phyloP scores from a whole-genome alignment of 2,329 filamentous ascomycete genomes.

The Aschersonia sp. region DNA sequence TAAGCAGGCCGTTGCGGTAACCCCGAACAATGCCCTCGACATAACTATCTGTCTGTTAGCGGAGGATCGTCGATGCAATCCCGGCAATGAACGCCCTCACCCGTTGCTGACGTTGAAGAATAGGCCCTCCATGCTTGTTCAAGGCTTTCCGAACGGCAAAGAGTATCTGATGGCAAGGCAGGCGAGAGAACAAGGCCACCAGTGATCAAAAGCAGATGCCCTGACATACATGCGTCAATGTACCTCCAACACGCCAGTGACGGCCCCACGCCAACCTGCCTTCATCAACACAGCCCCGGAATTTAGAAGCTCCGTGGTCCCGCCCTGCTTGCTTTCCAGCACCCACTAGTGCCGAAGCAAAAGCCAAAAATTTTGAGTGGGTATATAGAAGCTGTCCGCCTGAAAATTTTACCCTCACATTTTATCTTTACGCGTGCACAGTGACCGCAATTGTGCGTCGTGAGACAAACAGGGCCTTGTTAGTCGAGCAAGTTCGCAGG shows the following conservation, averaged over 20 bases:
- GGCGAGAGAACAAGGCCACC: too few species aligned
- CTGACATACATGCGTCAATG: too few species aligned
- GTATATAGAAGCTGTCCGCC: conserved; percentile 4
- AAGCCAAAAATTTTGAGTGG: neutral
- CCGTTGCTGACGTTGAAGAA: conserved; percentile 92
- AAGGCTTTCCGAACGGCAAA: too few species aligned
- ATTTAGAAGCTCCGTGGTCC: neutral
- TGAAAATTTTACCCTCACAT: conserved; percentile 27
- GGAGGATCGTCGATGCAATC: conserved; percentile 6
- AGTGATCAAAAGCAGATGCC: too few species aligned
- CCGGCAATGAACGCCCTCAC: conserved; percentile 29
- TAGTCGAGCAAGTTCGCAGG: conserved; percentile 15
- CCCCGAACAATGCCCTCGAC: conserved; percentile 95
- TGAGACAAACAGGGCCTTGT: conserved; percentile 19
- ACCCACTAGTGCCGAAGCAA: neutral
- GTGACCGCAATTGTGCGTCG: conserved; percentile 20
- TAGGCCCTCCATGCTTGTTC: conserved; percentile 63
- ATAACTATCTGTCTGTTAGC: conserved; percentile 46
- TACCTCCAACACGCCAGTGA: neutral
- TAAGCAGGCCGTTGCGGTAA: conserved; percentile 89
- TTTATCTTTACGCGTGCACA: conserved; percentile 18
- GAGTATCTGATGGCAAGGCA: too few species aligned
- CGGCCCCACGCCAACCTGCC: too few species aligned
- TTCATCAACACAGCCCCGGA: neutral
- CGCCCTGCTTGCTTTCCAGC: neutral